These are phyloP conservation scores for Rubroboletus satanas DNA, from an alignment of 768 basidiomycete species.

Conservation along the genomic window DNA sequence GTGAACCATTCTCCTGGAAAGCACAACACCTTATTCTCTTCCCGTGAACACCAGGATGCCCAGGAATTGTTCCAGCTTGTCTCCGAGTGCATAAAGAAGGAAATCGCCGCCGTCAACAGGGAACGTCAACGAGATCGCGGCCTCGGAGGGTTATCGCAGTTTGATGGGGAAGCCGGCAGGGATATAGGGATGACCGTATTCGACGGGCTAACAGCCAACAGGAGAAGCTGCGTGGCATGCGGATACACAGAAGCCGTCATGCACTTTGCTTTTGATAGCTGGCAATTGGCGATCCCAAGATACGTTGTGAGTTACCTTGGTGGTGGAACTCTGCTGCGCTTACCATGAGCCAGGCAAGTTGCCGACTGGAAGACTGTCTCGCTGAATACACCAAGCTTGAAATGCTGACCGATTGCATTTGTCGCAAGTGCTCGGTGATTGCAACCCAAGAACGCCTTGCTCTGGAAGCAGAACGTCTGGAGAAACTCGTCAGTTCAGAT, in stretches of 20 bases:
- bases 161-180: constrained; percentile 19
- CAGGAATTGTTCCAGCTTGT: constrained; percentile 97
- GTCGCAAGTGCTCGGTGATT: constrained; percentile 83
- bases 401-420: constrained; percentile 85
- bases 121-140: constrained; percentile 72
- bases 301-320: constrained; percentile 45
- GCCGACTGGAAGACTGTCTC: constrained; percentile 77
- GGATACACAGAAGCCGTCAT: constrained; percentile 93
- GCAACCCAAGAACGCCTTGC: constrained; percentile 67
- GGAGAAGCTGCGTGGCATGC: constrained; percentile 82
- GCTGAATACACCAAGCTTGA: constrained; percentile 88
- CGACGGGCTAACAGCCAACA: constrained; percentile 86
- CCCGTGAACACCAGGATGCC: constrained; percentile 95
- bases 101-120: constrained; percentile 66
- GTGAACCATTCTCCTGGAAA: constrained; percentile 50
- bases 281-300: constrained; percentile 74
- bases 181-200: constrained; percentile 69
- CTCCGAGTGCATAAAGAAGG: constrained; percentile 85
- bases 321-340: constrained; percentile 8
- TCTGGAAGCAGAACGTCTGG: constrained; percentile 58
- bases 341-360: constrained; percentile 45
- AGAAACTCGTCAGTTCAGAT: constrained; percentile 31
- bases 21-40: constrained; percentile 67
- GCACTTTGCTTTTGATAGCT: constrained; percentile 85
- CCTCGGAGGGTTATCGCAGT: constrained; percentile 50